Conservation (phyloP, 2,329 filamentous ascomycete species). For the Verticillium zaregamsianum region DNA sequence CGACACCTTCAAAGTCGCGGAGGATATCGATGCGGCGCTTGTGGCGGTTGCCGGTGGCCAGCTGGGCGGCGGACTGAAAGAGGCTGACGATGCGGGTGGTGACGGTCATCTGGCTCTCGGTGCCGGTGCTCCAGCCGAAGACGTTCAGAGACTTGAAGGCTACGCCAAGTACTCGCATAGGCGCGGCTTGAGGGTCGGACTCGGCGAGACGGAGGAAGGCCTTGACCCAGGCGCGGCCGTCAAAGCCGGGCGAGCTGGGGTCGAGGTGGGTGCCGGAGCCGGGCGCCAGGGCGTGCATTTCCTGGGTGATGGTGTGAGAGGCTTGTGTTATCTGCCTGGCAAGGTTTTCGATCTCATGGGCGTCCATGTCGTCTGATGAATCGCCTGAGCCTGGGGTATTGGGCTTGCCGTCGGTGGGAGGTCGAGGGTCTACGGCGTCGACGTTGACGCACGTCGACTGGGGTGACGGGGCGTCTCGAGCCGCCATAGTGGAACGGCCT, state of each 20-base stretch:
- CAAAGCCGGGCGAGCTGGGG: conserved; percentile 17
- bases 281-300: conserved; percentile 4
- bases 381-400: background rate
- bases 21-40: conserved; percentile 18
- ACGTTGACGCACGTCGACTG: background rate
- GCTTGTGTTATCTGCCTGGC: background rate
- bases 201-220: conserved; percentile 17
- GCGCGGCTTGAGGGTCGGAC: conserved; percentile 15
- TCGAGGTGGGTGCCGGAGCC: conserved; percentile 16
- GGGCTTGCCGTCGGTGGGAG: background rate
- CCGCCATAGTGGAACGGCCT: background rate
- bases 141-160: conserved; percentile 19
- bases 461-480: background rate
- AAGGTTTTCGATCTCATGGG: background rate
- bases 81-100: conserved; percentile 25
- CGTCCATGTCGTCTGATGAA: background rate
- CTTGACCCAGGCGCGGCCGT: conserved; percentile 19
- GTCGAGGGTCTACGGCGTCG: background rate
- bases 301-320: background rate
- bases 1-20: conserved; percentile 21
- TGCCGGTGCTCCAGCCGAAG: conserved; percentile 17
- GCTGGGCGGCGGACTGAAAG: conserved; percentile 14
- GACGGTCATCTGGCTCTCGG: conserved; percentile 16
- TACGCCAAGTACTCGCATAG: conserved; percentile 17
- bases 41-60: background rate